phyloP scores from a whole-genome alignment of 2,329 filamentous ascomycete species.

The Verticillium nonalfalfae region DNA sequence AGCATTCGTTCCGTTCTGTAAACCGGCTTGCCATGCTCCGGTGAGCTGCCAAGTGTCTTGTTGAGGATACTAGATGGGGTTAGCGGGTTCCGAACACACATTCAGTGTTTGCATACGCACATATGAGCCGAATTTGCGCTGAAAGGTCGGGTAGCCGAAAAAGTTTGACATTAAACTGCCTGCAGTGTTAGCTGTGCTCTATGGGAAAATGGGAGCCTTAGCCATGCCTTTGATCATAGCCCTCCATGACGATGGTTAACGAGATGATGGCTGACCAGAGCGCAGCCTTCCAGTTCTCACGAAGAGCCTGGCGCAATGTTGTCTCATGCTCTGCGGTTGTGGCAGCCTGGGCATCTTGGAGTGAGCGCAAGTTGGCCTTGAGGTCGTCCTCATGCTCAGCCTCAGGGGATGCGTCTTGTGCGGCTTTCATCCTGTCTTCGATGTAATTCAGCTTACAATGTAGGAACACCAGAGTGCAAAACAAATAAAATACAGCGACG shows the following conservation, averaged over 20 bases:
- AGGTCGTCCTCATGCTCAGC: conserved; percentile 6
- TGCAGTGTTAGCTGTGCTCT: conserved; percentile 18
- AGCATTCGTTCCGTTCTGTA: conserved; percentile 35
- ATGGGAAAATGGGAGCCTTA: background rate
- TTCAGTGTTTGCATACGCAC: background rate
- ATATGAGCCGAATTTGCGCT: conserved; percentile 29
- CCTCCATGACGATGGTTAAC: conserved; percentile 41
- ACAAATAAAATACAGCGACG: background rate
- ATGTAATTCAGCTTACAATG: background rate
- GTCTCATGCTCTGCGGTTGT: conserved; percentile 17
- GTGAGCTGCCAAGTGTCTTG: conserved; percentile 36
- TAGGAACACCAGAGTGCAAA: background rate
- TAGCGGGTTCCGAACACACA: background rate
- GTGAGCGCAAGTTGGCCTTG: conserved; percentile 6
- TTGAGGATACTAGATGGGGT: conserved; percentile 6
- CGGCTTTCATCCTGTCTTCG: background rate
- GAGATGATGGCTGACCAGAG: conserved; percentile 33
- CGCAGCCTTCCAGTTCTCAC: conserved; percentile 25
- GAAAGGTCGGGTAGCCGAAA: conserved; percentile 32
- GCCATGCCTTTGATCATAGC: conserved; percentile 35
- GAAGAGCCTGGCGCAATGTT: conserved; percentile 18
- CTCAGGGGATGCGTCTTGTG: background rate
- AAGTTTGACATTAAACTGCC: conserved; percentile 21
- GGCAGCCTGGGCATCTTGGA: conserved; percentile 8
- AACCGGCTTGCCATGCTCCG: conserved; percentile 43